Evolutionary conservation across 163 green algal genomes (phyloP), one percentile per base, ranked within the genome.

Genomic region (Scenedesmus sp.): DNA sequence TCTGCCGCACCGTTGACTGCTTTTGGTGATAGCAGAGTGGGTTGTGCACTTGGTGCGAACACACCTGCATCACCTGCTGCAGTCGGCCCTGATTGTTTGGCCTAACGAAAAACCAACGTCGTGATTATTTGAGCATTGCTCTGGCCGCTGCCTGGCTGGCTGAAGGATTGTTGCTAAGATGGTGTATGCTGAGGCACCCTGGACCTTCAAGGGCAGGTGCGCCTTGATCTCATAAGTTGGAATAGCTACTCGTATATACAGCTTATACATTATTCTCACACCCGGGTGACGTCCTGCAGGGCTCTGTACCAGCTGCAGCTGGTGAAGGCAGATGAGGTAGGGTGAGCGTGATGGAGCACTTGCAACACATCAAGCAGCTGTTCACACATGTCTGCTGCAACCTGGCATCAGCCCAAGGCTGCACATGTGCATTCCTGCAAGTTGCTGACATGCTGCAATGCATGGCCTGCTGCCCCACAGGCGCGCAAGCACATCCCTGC

Each of bases 271-370:
- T 59, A 53, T 33, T 0, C 5, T 53, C 18, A 15, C 22, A 51
- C 37, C 40, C 16, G n/a, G 33, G 68, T 53, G 7, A 9, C 2
- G 44, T 0, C 10, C 1, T 70, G 79, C 92, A 96, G 96, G 92
- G 97, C 97, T 1, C 83, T 99, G 9, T 99, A 99, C 88, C 97
- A 99, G 93, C 93, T 99, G 15, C 94, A 97, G 43, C 93, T 99
- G 1, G 96, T 99, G 0, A 97, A 95, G 42, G 93, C 94, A 3
- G 94, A 97, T 42, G 96, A 98, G 94, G 97, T 97, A 81, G 24
- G 73, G 9, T 16, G 68, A 44, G 13, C 91, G 81, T 20, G 59
- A 51, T 86, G 9, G 9, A 51, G 53, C 49, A 44, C 16, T n/a
- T 20, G 49, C 70, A 80, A 33, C 70, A 80, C 5, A 2, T 2